phyloP scores from a whole-genome alignment of 139 green algal species.

The Coelastrella sp. region DNA sequence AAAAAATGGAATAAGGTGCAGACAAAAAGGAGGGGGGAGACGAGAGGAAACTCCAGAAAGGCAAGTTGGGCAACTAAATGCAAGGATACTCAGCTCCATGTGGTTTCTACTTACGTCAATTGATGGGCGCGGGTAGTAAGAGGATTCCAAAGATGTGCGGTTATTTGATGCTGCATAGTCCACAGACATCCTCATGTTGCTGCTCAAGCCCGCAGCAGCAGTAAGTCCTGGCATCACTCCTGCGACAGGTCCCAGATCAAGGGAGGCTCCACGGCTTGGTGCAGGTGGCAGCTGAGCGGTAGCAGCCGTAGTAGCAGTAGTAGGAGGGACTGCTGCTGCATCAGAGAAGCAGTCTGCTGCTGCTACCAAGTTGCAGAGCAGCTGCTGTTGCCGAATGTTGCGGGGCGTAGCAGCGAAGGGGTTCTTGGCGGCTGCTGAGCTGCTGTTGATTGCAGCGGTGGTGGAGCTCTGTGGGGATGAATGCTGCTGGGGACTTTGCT shows the following conservation, averaged over 20 bases:
- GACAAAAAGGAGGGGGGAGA: no score
- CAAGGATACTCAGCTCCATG: background rate
- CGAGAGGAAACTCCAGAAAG: no score
- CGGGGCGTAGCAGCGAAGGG: conserved; percentile 36
- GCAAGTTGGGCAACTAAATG: no score
- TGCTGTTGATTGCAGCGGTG: background rate
- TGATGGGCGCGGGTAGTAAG: conserved; percentile 16
- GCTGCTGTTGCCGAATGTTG: conserved; percentile 43
- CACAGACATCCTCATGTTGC: background rate
- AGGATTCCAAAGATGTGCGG: conserved; percentile 1
- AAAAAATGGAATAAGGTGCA: no score
- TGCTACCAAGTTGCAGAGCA: conserved; percentile 43
- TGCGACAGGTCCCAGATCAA: background rate
- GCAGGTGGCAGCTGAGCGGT: background rate
- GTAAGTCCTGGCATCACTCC: background rate
- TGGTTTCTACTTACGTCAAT: background rate
- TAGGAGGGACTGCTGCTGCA: background rate
- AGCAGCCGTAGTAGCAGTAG: no score
- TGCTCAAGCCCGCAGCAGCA: background rate
- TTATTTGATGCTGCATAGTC: background rate
- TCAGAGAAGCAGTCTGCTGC: conserved; percentile 41
- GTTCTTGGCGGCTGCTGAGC: conserved; percentile 14
- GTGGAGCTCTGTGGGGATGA: background rate
- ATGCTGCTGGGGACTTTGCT: background rate
- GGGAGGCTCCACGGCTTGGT: background rate